Base-by-base conservation (phyloP, 2,329 filamentous ascomycete species). In the Paecilomyces formosus region DNA sequence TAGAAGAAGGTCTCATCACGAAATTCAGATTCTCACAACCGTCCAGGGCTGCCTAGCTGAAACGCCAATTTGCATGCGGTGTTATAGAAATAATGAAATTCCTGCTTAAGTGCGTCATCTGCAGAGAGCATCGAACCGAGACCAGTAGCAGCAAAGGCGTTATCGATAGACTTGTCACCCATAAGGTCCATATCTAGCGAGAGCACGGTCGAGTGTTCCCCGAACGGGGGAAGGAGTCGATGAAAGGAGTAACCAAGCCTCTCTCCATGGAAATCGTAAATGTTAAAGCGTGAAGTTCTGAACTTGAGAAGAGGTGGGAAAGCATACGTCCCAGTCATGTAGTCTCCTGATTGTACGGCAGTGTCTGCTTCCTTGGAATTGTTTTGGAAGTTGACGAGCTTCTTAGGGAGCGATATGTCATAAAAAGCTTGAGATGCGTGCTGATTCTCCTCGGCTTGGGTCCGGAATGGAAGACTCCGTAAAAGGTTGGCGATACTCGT, bases 21-120 rank as follows among this genome's bases (percentile, higher is more conserved):
- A 45, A 45, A n/a, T 18, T 45, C 24, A 26, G 18, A 45, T 45
- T 9, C 39, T n/a, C n/a, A 33, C 50, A 26, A 53, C 51, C 50
- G 49, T 45, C 56, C 57, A 54, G 64, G 60, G 39, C 53, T 64
- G 24, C 72, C 67, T 50, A 75, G 58, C 57, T 70, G 63, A 60
- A 76, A 75, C 24, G 74, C 72, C 65, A 77, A 65, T 11, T 68
- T 64, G 57, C 73, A 76, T 15, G 74, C 70, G 12, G 68, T 61
- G 5, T 60, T 67, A 54, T 76, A 76, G 54, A 76, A 74, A 0
- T 67, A 67, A 56, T 70, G 63, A 56, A 76, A 76, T 11, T 68
- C 60, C 1, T 60, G 56, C 52, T 67, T 60, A 35, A 68, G 57
- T 33, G 63, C 57, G 8, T 55, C 56, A n/a, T 61, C 57, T 18